Conservation (phyloP, 2,329 filamentous ascomycete species). For the Knoxdaviesia capensis region DNA sequence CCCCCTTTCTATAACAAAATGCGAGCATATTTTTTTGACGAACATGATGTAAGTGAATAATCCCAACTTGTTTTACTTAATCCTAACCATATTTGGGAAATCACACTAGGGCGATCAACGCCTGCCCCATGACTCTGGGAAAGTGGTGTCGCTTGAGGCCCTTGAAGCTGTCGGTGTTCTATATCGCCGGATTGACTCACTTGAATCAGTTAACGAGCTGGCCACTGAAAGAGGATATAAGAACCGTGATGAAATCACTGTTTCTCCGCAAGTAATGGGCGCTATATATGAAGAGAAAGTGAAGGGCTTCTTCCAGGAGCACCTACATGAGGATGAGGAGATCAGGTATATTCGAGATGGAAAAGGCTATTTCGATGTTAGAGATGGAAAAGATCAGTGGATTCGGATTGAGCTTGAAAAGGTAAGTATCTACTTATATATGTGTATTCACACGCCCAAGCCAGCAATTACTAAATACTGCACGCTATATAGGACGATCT, state of each 20-base stretch:
- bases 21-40: no score
- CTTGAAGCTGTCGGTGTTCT: conserved; percentile 61
- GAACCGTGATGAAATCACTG: conserved; percentile 84
- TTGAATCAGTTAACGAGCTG: conserved; percentile 51
- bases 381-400: conserved; percentile 69
- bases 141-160: conserved; percentile 39
- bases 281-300: conserved; percentile 83
- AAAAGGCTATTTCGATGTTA: conserved; percentile 81
- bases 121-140: conserved; percentile 70
- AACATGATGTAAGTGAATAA: no score
- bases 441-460: background rate
- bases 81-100: no score
- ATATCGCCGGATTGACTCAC: conserved; percentile 47
- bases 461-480: background rate
- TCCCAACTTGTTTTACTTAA: no score
- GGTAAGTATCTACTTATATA: conserved; percentile 15
- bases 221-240: conserved; percentile 64
- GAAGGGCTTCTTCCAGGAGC: conserved; percentile 83
- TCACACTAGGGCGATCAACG: conserved; percentile 69
- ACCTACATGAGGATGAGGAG: conserved; percentile 96
- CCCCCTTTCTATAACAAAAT: no score
- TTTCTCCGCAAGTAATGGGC: conserved; percentile 73
- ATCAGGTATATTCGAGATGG: conserved; percentile 87
- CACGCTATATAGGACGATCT: conserved; percentile 39
- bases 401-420: conserved; percentile 70